Percentiles rank a stretch among this genome's conserved stretches.
Evolutionary conservation across 805 yeast species (phyloP).

Genomic region (Candida vaughaniae): DNA sequence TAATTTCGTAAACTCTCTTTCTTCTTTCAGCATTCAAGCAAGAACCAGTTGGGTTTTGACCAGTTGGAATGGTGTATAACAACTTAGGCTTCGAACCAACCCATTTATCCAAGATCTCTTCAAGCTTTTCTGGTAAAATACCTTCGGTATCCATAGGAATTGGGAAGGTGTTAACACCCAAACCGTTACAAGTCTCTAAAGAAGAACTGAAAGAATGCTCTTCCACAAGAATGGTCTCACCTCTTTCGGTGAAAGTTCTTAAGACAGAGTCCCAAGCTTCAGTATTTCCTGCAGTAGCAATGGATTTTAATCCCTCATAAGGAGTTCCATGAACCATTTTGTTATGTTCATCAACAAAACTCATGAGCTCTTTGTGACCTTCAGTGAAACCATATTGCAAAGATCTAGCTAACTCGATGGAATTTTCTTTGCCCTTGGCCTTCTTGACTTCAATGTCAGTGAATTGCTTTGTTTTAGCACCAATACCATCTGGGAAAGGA

Average conservation of each 20-base stretch:
- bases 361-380: constrained; percentile 72
- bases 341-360: constrained; percentile 77
- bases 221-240: constrained; percentile 82
- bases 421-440: constrained; percentile 28
- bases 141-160: constrained; percentile 80
- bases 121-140: constrained; percentile 70
- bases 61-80: constrained; percentile 89
- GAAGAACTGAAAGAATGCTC: constrained; percentile 83
- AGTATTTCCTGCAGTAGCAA: constrained; percentile 83
- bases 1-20: constrained; percentile 67
- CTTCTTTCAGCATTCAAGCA: constrained; percentile 78
- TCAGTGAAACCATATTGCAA: constrained; percentile 87
- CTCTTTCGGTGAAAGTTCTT: constrained; percentile 73
- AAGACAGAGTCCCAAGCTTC: constrained; percentile 82
- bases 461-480: constrained; percentile 51
- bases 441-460: constrained; percentile 41
- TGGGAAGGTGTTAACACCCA: constrained; percentile 67
- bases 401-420: constrained; percentile 77
- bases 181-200: constrained; percentile 74
- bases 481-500: constrained; percentile 78
- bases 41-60: constrained; percentile 97
- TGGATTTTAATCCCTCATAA: constrained; percentile 64
- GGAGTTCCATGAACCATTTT: constrained; percentile 44
- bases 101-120: constrained; percentile 65
- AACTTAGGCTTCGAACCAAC: constrained; percentile 74